Evolutionary conservation across 1,139 yeast genomes (phyloP), one percentile per base, ranked within the genome.

Genomic region (Kurtzmaniella quercitrusa): DNA sequence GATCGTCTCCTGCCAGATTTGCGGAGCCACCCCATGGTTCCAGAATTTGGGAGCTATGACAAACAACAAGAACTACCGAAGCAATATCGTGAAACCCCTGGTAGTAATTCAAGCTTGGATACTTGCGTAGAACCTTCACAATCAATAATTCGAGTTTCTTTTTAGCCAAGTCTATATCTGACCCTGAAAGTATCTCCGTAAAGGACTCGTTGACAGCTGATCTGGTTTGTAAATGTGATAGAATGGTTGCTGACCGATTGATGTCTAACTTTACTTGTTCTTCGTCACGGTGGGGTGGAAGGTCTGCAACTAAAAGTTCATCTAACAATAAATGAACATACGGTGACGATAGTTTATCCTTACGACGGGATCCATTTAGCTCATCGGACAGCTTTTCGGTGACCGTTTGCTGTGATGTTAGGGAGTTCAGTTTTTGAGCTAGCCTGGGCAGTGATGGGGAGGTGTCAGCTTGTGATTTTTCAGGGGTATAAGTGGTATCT

Each of bases 61-160:
- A 78, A 0, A 84, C 76, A 17, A 83, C 54, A 17, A 85, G 64
- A n/a, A 87, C 66, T 8, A 86, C 73, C 40, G 87, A 76, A 2
- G 89, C 91, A 32, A 91, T 69, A 56, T 93, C 98, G 62, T 93
- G 98, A 57, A 77, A 88, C 0, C 98, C 98, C 62, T 93, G 98
- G 58, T 88, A 93, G 60, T 93, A 93, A 46, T 78, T 69, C 38
- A 91, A 66, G 8, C 61, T 54, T 0, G 91, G 91, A 52, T 84
- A 70, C 26, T 71, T 71, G 26, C 88, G 61, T 19, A 93, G 66
- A 2, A 88, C 68, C 20, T 71, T 66, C 11, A 76, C 61, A 7
- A 89, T 76, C 23, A 86, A 53, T 12, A 61, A 62, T 9, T 63
- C 61, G 33, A 88, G 65, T 19, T 73, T 55, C 5, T 57, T 58